Percentiles rank a stretch among this genome's conserved stretches.
phyloP scores from a whole-genome alignment of 805 yeast genomes.

The Myxozyma nipponensis region DNA sequence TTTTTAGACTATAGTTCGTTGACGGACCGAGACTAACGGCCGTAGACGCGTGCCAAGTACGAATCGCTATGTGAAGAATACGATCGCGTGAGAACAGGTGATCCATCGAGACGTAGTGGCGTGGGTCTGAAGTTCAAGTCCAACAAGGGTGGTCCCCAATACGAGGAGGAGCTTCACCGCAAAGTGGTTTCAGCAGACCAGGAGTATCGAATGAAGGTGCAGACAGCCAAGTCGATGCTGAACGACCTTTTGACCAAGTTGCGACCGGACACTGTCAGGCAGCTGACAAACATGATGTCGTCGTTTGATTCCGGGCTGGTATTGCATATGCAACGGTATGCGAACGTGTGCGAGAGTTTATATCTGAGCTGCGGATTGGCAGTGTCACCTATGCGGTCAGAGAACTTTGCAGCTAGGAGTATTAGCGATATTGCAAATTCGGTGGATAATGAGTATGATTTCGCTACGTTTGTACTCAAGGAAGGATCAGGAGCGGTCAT shows the following conservation, averaged over 20 bases:
- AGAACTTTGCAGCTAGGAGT: slow-evolving; percentile 50
- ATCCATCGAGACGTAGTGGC: slow-evolving; percentile 71
- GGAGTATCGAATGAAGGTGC: slow-evolving; percentile 77
- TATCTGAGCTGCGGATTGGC: slow-evolving; percentile 81
- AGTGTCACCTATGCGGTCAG: slow-evolving; percentile 61
- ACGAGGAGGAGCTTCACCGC: slow-evolving; percentile 79
- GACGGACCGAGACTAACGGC: background rate
- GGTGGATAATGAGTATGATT: slow-evolving; percentile 78
- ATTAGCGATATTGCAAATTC: slow-evolving; percentile 73
- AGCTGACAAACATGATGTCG: slow-evolving; percentile 69
- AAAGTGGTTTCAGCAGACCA: slow-evolving; percentile 82
- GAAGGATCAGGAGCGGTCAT: slow-evolving; percentile 30
- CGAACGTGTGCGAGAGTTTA: slow-evolving; percentile 80
- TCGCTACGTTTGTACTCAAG: slow-evolving; percentile 62
- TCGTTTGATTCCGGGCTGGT: slow-evolving; percentile 89
- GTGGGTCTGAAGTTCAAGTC: slow-evolving; percentile 68
- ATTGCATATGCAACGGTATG: slow-evolving; percentile 81
- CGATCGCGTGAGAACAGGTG: slow-evolving; percentile 74
- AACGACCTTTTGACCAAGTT: slow-evolving; percentile 66
- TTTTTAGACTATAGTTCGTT: background rate
- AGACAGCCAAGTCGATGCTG: slow-evolving; percentile 66
- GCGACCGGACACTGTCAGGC: slow-evolving; percentile 72
- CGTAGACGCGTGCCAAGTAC: slow-evolving; percentile 67
- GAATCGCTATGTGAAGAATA: slow-evolving; percentile 78
- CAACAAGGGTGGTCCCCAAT: slow-evolving; percentile 72